Conservation (phyloP, 106 monocot genomes). For the Acorus gramineus region DNA sequence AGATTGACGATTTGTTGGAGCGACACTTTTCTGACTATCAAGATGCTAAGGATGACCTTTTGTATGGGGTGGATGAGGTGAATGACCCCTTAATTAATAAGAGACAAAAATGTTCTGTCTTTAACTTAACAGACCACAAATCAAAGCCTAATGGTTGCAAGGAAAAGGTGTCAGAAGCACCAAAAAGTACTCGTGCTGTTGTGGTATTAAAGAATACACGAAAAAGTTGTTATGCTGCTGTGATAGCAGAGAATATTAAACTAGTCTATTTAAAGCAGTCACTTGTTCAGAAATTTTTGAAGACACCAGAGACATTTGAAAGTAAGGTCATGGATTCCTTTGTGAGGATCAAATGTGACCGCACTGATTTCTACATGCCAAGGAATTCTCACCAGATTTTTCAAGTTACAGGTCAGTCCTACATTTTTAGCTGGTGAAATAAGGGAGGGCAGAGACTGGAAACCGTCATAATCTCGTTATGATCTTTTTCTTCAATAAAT, state of each 20-base stretch:
- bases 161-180: slow-evolving; percentile 13
- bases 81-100: slow-evolving; percentile 12
- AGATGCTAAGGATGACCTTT: slow-evolving; percentile 18
- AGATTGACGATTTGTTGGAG: slow-evolving; percentile 45
- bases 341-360: slow-evolving; percentile 69
- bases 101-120: slow-evolving; percentile 16
- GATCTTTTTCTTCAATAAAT: no score
- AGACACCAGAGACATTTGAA: slow-evolving; percentile 51
- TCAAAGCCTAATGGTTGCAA: slow-evolving; percentile 7
- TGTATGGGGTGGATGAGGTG: slow-evolving; percentile 32
- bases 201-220: no score
- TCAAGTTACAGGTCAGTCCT: slow-evolving; percentile 47
- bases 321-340: slow-evolving; percentile 69
- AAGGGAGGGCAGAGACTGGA: no score
- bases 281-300: slow-evolving; percentile 46
- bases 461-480: no score
- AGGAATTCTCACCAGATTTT: slow-evolving; percentile 45
- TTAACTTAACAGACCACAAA: slow-evolving; percentile 10
- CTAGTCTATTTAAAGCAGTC: slow-evolving; percentile 55
- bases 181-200: background rate
- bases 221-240: slow-evolving; percentile 37
- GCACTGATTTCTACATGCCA: slow-evolving; percentile 29
- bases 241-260: slow-evolving; percentile 56
- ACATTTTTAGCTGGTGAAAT: background rate
- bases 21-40: slow-evolving; percentile 44